Evolutionary conservation across 2,329 filamentous ascomycete genomes (phyloP).

Genomic region (Hymenoscyphus repandus): DNA sequence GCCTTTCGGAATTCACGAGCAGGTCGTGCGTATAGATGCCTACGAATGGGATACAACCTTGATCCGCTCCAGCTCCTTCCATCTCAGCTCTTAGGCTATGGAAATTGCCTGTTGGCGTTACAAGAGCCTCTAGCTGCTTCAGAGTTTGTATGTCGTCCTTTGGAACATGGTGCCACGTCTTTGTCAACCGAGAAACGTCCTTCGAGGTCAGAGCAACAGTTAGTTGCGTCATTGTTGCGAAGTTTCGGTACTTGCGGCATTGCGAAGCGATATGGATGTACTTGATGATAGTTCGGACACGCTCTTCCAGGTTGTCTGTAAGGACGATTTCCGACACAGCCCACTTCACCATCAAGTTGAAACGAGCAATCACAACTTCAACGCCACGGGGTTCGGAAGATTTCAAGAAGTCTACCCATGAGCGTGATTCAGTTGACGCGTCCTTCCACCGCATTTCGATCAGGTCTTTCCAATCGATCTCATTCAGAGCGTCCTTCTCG

Average conservation of each 20-base stretch:
- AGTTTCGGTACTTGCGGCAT: slow-evolving; percentile 72
- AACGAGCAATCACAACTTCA: slow-evolving; percentile 78
- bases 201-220: slow-evolving; percentile 71
- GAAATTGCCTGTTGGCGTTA: slow-evolving; percentile 75
- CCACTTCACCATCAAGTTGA: slow-evolving; percentile 88
- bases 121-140: slow-evolving; percentile 63
- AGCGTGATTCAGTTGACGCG: slow-evolving; percentile 58
- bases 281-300: slow-evolving; percentile 72
- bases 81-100: slow-evolving; percentile 72
- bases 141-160: slow-evolving; percentile 60
- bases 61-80: slow-evolving; percentile 59
- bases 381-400: slow-evolving; percentile 69
- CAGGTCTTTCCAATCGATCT: slow-evolving; percentile 84
- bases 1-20: slow-evolving; percentile 74
- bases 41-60: slow-evolving; percentile 78
- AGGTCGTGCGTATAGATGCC: slow-evolving; percentile 80
- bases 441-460: slow-evolving; percentile 82
- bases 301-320: slow-evolving; percentile 65
- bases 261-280: slow-evolving; percentile 76
- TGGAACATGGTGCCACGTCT: slow-evolving; percentile 69
- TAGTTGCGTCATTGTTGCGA: slow-evolving; percentile 77
- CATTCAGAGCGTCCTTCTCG: slow-evolving; percentile 79
- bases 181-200: slow-evolving; percentile 61
- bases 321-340: slow-evolving; percentile 73
- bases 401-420: slow-evolving; percentile 78